Percentiles rank a stretch among this genome's conserved stretches.
phyloP scores from a whole-genome alignment of 2,329 filamentous ascomycete species.

The Clonostachys rhizophaga region DNA sequence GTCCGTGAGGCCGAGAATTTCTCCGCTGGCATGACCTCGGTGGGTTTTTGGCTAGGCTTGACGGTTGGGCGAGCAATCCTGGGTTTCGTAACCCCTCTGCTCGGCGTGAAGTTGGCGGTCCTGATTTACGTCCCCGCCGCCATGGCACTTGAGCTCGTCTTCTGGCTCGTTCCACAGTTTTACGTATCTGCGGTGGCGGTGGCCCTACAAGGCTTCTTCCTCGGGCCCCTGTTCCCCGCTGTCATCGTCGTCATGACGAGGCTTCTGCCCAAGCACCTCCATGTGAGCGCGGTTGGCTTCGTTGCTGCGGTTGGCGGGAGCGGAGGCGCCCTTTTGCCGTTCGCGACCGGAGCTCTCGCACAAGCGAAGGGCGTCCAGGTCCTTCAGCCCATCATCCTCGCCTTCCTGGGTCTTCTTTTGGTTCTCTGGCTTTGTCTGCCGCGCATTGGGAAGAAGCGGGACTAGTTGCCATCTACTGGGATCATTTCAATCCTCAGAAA shows the following conservation, averaged over 20 bases:
- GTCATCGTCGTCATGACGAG: neutral
- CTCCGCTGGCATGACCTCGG: neutral
- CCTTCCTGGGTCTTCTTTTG: conserved; percentile 32
- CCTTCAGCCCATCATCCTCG: conserved; percentile 46
- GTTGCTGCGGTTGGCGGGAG: neutral
- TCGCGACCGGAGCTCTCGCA: neutral
- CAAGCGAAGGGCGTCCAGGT: conserved; percentile 43
- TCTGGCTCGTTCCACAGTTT: neutral
- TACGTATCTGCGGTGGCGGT: neutral
- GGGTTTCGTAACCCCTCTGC: neutral
- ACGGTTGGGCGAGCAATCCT: neutral
- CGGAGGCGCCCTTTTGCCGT: neutral
- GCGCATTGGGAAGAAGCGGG: conserved; percentile 24
- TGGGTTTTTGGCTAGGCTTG: neutral
- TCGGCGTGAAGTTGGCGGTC: neutral
- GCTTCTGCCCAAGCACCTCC: neutral
- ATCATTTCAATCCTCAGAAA: too few relatives aligned
- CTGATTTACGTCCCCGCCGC: neutral
- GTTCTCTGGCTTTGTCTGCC: conserved; percentile 35
- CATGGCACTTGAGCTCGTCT: neutral
- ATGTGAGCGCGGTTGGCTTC: neutral
- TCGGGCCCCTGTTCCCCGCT: neutral
- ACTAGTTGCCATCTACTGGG: conserved; percentile 8
- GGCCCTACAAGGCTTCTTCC: neutral
- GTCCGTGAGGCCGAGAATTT: neutral